Conservation (phyloP, 768 basidiomycete species). For the Boletus tylopilopsis region DNA sequence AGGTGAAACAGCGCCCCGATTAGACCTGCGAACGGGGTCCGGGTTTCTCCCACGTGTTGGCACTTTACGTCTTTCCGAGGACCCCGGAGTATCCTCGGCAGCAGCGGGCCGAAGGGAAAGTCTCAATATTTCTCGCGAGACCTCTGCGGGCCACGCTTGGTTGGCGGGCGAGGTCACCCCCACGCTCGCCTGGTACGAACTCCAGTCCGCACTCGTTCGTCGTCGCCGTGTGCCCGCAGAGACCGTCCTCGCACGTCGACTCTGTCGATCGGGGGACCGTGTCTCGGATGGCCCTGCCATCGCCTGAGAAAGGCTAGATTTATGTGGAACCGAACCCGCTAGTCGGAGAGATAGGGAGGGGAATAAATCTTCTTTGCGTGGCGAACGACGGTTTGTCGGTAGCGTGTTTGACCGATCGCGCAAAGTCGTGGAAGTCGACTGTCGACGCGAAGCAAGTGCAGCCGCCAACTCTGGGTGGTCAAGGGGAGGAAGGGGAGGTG, state of each 20-base stretch:
- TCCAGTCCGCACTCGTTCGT: slow-evolving; percentile 58
- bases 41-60: slow-evolving; percentile 18
- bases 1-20: slow-evolving; percentile 16
- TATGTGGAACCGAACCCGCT: slow-evolving; percentile 25
- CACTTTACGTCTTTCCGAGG: slow-evolving; percentile 9
- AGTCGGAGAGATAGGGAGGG: slow-evolving; percentile 25
- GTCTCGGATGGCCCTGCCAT: background rate
- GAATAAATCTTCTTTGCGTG: slow-evolving; percentile 20
- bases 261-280: slow-evolving; percentile 2
- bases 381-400: slow-evolving; percentile 11
- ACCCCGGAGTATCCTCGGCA: slow-evolving; percentile 22
- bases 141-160: slow-evolving; percentile 54
- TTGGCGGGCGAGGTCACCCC: slow-evolving; percentile 28
- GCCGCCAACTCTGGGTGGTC: slow-evolving; percentile 36
- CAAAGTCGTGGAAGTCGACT: slow-evolving; percentile 9
- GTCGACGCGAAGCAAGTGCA: slow-evolving; percentile 19
- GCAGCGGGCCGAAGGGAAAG: slow-evolving; percentile 37
- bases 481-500: slow-evolving; percentile 55
- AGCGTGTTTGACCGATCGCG: slow-evolving; percentile 25
- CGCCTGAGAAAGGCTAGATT: slow-evolving; percentile 25
- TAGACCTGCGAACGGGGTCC: slow-evolving; percentile 15
- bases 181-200: slow-evolving; percentile 43
- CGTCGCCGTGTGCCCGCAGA: slow-evolving; percentile 39
- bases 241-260: slow-evolving; percentile 23
- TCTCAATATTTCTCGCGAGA: slow-evolving; percentile 52